Evolutionary conservation across 2,329 filamentous ascomycete species (phyloP).

Genomic region (Apiospora rasikravindrae): DNA sequence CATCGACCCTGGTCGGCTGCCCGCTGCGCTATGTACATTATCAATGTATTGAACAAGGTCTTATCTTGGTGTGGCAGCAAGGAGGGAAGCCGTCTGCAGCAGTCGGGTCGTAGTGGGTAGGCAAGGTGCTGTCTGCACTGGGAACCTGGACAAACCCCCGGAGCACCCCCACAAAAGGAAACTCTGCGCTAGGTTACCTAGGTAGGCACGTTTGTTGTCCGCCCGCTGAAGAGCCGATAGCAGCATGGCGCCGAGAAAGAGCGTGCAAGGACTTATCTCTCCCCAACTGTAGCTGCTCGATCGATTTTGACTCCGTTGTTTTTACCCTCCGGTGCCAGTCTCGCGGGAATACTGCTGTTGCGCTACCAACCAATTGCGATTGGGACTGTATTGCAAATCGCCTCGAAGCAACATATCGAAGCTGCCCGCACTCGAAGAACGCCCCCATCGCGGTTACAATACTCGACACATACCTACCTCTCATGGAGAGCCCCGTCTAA

Average conservation of each 20-base stretch:
- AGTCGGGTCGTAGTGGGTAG: background rate
- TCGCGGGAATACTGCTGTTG: background rate
- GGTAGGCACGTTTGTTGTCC: conserved; percentile 11
- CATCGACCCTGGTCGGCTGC: background rate
- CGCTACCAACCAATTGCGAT: background rate
- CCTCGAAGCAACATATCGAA: background rate
- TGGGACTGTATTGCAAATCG: background rate
- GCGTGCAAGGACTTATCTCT: background rate
- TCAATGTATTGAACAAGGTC: background rate
- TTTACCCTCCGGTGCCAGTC: background rate
- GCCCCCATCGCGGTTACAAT: conserved; percentile 5
- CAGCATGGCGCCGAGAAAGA: background rate
- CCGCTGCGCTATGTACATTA: background rate
- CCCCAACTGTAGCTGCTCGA: background rate
- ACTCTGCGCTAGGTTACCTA: background rate
- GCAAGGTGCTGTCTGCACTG: background rate
- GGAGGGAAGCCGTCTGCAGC: background rate
- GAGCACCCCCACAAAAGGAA: conserved; percentile 5
- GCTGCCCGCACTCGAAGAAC: background rate
- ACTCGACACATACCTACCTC: conserved; percentile 17
- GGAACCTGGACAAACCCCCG: background rate
- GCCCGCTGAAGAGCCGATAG: conserved; percentile 12
- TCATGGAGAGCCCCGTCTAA: conserved; percentile 29
- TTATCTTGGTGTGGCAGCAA: conserved; percentile 10
- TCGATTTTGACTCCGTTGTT: conserved; percentile 4